Evolutionary conservation across 352 stramenopile genomes (phyloP).

Genomic region (Phytophthora citrophthora): DNA sequence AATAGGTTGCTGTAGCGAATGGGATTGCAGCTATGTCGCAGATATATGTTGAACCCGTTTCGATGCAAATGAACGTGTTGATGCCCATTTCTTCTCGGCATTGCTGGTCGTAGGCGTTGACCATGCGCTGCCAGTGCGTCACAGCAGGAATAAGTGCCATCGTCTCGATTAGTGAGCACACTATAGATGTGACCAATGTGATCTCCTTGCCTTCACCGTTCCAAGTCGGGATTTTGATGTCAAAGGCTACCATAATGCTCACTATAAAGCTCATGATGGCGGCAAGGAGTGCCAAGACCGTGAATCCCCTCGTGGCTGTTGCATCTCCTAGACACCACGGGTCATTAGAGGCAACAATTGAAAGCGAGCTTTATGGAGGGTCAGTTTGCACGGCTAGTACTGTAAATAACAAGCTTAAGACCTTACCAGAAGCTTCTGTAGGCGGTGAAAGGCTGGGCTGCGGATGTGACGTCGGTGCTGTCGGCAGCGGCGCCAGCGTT

Average conservation of each 20-base stretch:
- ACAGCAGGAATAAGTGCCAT: conserved; percentile 53
- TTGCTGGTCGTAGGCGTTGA: conserved; percentile 47
- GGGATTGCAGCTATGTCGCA: conserved; percentile 52
- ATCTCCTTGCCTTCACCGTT: conserved; percentile 68
- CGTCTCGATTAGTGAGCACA: conserved; percentile 61
- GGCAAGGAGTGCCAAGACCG: conserved; percentile 57
- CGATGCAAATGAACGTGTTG: conserved; percentile 66
- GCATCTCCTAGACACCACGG: conserved; percentile 73
- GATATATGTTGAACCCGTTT: conserved; percentile 40
- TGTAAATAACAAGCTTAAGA: not conserved
- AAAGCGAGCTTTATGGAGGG: conserved; percentile 29
- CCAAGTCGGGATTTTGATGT: conserved; percentile 77
- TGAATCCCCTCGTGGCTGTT: conserved; percentile 50
- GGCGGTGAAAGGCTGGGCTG: conserved; percentile 26
- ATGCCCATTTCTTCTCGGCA: conserved; percentile 54
- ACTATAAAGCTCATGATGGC: conserved; percentile 63
- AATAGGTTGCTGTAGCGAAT: conserved; percentile 51
- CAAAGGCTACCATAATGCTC: conserved; percentile 55
- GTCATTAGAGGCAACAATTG: conserved; percentile 47
- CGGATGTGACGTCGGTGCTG: conserved; percentile 33
- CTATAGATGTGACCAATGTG: conserved; percentile 55
- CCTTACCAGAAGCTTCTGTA: conserved; percentile 53
- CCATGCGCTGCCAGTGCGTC: conserved; percentile 66
- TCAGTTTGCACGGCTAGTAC: conserved; percentile 1
- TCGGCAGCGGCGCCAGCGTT: conserved; percentile 63